These are phyloP conservation scores for Abrus precatorius DNA, from an alignment of 306 rosid species.

Conservation along the genomic window DNA sequence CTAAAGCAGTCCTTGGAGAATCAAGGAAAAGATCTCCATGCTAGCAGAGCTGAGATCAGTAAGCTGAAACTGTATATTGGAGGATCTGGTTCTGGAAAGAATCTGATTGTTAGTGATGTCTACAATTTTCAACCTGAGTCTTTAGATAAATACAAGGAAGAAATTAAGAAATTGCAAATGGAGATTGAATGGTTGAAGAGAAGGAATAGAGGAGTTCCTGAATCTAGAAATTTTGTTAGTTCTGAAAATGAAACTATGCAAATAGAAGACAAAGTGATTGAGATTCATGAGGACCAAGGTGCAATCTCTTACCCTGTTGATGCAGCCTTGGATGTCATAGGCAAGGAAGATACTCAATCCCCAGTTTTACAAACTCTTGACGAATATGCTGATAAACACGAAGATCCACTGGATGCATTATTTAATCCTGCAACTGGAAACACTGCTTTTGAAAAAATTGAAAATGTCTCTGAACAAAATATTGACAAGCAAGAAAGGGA, in stretches of 20 bases:
- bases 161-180: conserved; percentile 72
- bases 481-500: conserved; percentile 52
- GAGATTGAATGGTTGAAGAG: conserved; percentile 76
- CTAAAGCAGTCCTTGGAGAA: conserved; percentile 80
- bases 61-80: conserved; percentile 75
- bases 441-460: conserved; percentile 53
- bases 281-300: conserved; percentile 79
- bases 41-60: conserved; percentile 76
- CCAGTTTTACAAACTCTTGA: conserved; percentile 47
- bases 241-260: conserved; percentile 57
- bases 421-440: conserved; percentile 47
- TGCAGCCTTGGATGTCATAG: conserved; percentile 41
- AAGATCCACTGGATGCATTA: conserved; percentile 56
- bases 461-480: conserved; percentile 53
- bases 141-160: conserved; percentile 77
- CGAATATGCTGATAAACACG: conserved; percentile 51
- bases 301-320: conserved; percentile 54
- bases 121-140: conserved; percentile 56
- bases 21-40: conserved; percentile 77
- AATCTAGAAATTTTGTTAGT: conserved; percentile 47
- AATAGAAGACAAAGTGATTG: conserved; percentile 71
- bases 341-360: conserved; percentile 55
- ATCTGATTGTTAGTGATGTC: conserved; percentile 51
- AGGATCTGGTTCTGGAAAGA: conserved; percentile 58
- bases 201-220: conserved; percentile 48